Conservation (phyloP, 768 basidiomycete genomes). For the Phlebiopsis flavidoalba region DNA sequence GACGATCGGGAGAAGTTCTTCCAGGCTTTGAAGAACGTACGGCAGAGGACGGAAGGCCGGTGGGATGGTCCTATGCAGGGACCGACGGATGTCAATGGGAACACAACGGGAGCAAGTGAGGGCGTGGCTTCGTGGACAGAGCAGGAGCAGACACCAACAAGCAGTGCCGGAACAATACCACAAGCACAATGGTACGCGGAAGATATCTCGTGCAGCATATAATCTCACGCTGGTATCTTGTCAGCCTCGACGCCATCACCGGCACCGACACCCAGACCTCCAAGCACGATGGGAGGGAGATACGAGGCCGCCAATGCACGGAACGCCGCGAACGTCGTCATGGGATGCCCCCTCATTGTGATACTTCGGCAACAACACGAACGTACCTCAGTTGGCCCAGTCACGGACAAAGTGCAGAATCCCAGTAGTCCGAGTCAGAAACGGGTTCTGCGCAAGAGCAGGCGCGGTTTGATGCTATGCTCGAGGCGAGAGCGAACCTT, state of each 20-base stretch:
- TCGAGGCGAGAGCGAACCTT: constrained; percentile 51
- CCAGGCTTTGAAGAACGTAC: constrained; percentile 28
- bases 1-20: constrained; percentile 26
- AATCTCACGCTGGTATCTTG: background rate
- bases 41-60: background rate
- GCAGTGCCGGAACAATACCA: background rate
- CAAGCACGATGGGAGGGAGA: constrained; percentile 61
- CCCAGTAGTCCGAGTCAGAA: constrained; percentile 14
- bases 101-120: background rate
- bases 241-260: background rate
- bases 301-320: constrained; percentile 50
- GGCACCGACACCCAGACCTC: background rate
- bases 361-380: constrained; percentile 49
- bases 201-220: background rate
- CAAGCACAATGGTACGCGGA: background rate
- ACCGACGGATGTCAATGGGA: background rate
- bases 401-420: constrained; percentile 1
- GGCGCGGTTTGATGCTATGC: constrained; percentile 51
- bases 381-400: constrained; percentile 29
- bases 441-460: constrained; percentile 44
- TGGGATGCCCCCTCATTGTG: too few relatives aligned
- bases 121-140: background rate
- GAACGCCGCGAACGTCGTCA: constrained; percentile 40
- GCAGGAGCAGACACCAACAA: background rate
- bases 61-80: background rate